Percentiles rank a stretch among this genome's conserved stretches.
Conservation (phyloP, 805 yeast species). For the Cyberlindnera xishuangbannaensis region DNA sequence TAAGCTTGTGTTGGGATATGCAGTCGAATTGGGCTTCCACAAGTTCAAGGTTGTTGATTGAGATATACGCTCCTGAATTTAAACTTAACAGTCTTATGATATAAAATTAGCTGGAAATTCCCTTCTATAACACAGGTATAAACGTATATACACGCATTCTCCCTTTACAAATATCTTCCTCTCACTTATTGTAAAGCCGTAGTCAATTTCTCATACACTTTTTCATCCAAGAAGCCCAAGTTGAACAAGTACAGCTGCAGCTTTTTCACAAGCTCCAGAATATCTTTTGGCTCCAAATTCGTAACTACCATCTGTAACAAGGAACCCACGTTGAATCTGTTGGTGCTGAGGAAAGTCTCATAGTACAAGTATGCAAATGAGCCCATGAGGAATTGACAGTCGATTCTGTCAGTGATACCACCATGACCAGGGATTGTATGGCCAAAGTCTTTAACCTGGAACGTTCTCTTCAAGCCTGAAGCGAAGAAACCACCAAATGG, state of each 20-base stretch:
- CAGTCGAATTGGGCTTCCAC: slow-evolving; percentile 57
- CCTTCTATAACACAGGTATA: too few species aligned
- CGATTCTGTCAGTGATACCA: slow-evolving; percentile 95
- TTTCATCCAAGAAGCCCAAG: slow-evolving; percentile 34
- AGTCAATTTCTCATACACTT: slow-evolving; percentile 23
- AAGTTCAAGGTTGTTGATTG: slow-evolving; percentile 11
- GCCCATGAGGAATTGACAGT: slow-evolving; percentile 98
- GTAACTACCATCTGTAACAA: slow-evolving; percentile 71
- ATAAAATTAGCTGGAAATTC: too few species aligned
- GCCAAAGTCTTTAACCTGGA: slow-evolving; percentile 95
- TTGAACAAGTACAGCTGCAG: slow-evolving; percentile 35
- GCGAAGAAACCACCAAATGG: slow-evolving; percentile 99
- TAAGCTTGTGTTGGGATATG: slow-evolving; percentile 67
- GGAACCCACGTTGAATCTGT: slow-evolving; percentile 65
- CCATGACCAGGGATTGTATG: slow-evolving; percentile 99
- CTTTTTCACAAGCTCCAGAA: slow-evolving; percentile 53
- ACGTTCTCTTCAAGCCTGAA: slow-evolving; percentile 93
- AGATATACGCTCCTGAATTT: too few species aligned
- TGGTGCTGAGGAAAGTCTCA: slow-evolving; percentile 81
- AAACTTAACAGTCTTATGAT: too few species aligned
- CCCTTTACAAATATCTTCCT: too few species aligned
- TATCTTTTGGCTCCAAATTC: slow-evolving; percentile 61
- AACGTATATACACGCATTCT: too few species aligned
- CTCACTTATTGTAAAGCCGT: slow-evolving; percentile 1
- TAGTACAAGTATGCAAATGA: slow-evolving; percentile 87